A percentile compares a stretch with the other conserved stretches of the same genome.
These are phyloP conservation scores for Macroventuria anomochaeta DNA, from an alignment of 2,329 filamentous ascomycete species.

Conservation along the genomic window DNA sequence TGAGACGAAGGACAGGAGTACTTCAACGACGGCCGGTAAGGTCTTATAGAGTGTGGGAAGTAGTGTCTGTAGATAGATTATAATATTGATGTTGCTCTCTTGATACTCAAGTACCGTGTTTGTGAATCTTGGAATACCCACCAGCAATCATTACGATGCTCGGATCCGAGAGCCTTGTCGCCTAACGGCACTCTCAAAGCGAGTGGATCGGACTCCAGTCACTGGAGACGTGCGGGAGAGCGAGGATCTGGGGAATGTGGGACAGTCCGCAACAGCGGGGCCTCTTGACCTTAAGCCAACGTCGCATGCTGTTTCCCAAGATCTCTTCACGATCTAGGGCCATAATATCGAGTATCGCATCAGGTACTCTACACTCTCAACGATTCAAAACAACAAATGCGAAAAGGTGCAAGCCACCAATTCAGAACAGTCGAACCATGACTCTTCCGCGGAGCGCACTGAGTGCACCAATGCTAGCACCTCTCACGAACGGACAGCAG, in stretches of 20 bases:
- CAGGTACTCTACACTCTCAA: not conserved
- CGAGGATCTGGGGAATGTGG: slow-evolving; percentile 7
- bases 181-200: not conserved
- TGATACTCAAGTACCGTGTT: not conserved
- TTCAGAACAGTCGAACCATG: not conserved
- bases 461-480: not conserved
- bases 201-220: not conserved
- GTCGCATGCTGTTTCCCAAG: not conserved
- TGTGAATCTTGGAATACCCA: not conserved
- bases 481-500: not conserved
- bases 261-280: not conserved
- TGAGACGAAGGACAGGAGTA: slow-evolving; percentile 85
- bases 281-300: not conserved
- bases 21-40: slow-evolving; percentile 73
- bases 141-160: not conserved
- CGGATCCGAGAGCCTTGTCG: not conserved
- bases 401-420: not conserved
- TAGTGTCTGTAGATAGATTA: slow-evolving; percentile 28
- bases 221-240: not conserved
- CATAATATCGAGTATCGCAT: not conserved
- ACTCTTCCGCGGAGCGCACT: not conserved
- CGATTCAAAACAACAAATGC: not conserved
- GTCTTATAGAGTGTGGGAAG: slow-evolving; percentile 57
- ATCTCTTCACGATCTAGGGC: not conserved
- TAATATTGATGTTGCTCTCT: slow-evolving; percentile 9